Base-by-base conservation (phyloP, 2,329 filamentous ascomycete genomes). In the Penicillium frequentans region DNA sequence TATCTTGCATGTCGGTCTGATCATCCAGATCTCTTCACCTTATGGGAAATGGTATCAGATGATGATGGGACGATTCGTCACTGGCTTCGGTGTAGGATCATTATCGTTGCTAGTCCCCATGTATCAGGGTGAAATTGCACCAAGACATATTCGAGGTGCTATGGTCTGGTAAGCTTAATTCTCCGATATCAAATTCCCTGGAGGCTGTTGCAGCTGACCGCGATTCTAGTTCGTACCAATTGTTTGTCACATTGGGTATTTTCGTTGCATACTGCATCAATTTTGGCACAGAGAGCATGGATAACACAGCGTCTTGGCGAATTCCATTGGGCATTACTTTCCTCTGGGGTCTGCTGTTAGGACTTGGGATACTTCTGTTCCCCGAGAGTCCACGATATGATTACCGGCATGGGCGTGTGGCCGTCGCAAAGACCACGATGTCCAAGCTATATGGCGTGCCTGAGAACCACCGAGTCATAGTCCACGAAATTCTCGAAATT, bases 311-410 rank as follows among this genome's bases (percentile, higher is more conserved):
- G 5, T 77, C 77, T 2, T 81, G 79, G 78, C 67, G 79, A 14
- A 78, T 81, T 33, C 73, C 78, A 1, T 81, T 86, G 66, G 84
- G 83, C 1, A 73, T 86, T 24, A 83, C 81, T 14, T 85, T 84
- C 66, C 74, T 85, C 55, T 86, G 81, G 74, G 80, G 83, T 2
- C 69, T 79, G 6, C 72, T 84, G 39, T 82, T 86, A 64, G 79
- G 79, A 16, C 63, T 75, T 27, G 82, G 83, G 9, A 85, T 86
- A 56, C 65, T 80, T 13, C 77, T 84, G 65, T 79, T 86, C 60
- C 80, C 79, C 2, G 84, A 86, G 59, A 81, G 77, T 3, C 84
- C 84, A 3, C 80, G 84, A 14, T 86, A 79, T 72, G 82, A 83
- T 47, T 86, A 82, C 70, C 81, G 84, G n/a, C 68, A 79, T 51